These are phyloP conservation scores for Cytospora schulzeri DNA, from an alignment of 2,329 filamentous ascomycete species.

Conservation along the genomic window DNA sequence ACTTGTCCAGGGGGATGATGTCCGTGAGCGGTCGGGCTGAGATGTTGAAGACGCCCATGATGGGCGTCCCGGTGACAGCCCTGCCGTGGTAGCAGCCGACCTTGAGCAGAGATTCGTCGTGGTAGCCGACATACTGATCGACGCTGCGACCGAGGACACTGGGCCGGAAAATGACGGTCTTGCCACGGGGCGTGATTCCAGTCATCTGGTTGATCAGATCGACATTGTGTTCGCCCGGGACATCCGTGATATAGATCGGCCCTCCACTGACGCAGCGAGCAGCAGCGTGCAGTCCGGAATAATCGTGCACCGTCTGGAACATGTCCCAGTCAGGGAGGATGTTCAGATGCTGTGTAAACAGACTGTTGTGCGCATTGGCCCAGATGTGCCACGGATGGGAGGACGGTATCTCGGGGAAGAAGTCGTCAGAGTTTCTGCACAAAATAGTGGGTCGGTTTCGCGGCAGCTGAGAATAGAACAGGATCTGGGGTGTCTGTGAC, in stretches of 20 bases:
- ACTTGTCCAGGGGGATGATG: conserved; percentile 68
- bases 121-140: conserved; percentile 74
- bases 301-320: conserved; percentile 67
- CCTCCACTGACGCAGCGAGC: conserved; percentile 88
- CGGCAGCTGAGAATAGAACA: conserved; percentile 83
- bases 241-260: conserved; percentile 92
- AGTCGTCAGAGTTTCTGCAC: conserved; percentile 87
- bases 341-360: conserved; percentile 84
- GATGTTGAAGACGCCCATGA: conserved; percentile 86
- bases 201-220: conserved; percentile 79
- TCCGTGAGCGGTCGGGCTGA: conserved; percentile 64
- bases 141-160: conserved; percentile 72
- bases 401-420: conserved; percentile 78
- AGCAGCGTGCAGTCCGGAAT: conserved; percentile 84
- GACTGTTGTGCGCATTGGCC: conserved; percentile 84
- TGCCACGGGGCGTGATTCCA: conserved; percentile 68
- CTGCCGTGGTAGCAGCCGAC: conserved; percentile 76
- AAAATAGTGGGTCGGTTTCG: conserved; percentile 73
- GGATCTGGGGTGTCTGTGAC: conserved; percentile 82
- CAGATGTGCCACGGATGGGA: conserved; percentile 96
- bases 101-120: conserved; percentile 73
- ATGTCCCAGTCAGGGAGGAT: conserved; percentile 81
- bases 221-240: conserved; percentile 78
- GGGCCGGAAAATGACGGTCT: conserved; percentile 80
- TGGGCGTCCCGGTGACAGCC: conserved; percentile 68